Conservation (phyloP, 805 yeast genomes). For the Candida ulmi region DNA sequence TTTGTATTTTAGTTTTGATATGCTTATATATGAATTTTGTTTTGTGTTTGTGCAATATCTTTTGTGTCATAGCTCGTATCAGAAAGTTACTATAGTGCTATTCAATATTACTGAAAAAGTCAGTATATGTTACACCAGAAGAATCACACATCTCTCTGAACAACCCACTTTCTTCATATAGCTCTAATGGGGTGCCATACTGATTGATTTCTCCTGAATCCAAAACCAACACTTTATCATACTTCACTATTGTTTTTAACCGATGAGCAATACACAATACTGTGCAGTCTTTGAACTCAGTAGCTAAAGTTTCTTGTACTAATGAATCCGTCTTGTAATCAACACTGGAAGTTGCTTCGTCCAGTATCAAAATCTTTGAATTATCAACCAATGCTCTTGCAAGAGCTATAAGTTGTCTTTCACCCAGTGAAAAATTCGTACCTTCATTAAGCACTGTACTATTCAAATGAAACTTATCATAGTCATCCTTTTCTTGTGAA, state of each 20-base stretch:
- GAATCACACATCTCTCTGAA: slow-evolving; percentile 32
- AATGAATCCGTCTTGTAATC: slow-evolving; percentile 64
- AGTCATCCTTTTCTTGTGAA: slow-evolving; percentile 37
- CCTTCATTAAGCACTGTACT: slow-evolving; percentile 61
- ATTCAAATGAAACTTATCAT: slow-evolving; percentile 45
- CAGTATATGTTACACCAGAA: slow-evolving; percentile 1
- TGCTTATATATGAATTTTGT: no score
- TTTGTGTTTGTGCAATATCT: no score
- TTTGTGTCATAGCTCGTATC: no score
- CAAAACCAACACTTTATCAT: slow-evolving; percentile 53
- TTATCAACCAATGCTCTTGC: slow-evolving; percentile 64
- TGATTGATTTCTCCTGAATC: slow-evolving; percentile 51
- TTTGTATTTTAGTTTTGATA: no score
- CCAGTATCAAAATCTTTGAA: slow-evolving; percentile 53
- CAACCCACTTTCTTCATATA: slow-evolving; percentile 36
- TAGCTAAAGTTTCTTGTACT: slow-evolving; percentile 52
- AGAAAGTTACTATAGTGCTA: no score
- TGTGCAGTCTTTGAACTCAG: slow-evolving; percentile 54
- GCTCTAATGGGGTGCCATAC: slow-evolving; percentile 43
- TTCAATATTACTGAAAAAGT: no score
- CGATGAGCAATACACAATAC: slow-evolving; percentile 70
- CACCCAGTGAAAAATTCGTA: slow-evolving; percentile 61
- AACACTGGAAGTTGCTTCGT: slow-evolving; percentile 71
- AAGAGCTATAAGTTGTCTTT: slow-evolving; percentile 59
- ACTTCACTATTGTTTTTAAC: slow-evolving; percentile 51